Base-by-base conservation (phyloP, 306 rosid species). In the Datisca glomerata region DNA sequence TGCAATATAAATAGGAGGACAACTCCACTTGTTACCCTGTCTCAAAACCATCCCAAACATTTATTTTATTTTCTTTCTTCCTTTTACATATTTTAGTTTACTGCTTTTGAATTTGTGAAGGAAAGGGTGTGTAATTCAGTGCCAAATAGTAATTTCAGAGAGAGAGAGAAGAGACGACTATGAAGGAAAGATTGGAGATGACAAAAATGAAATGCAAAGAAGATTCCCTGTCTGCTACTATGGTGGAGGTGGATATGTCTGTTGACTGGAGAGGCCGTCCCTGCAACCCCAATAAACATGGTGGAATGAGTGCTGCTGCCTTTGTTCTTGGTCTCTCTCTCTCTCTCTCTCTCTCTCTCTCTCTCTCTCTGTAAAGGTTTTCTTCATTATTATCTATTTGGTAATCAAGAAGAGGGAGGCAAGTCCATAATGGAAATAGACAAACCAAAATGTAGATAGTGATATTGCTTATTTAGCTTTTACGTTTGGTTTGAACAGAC, bases 241-340 rank as follows among this genome's bases (percentile, higher is more conserved):
- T 32, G 23, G 45, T 5, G 34, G 56, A 59, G 49, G n/a, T n/a
- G n/a, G 69, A 56, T 12, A 31, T 35, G 29, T 64, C 60, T 47
- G 77, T 58, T 29, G 80, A 72, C 59, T 76, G 85, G 80, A 65
- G 71, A 61, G 74, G 85, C 57, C 69, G 69, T 49, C 69, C 67
- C 49, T 65, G 71, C 57, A 65, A 58, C 25, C 49, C 52, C 12
- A n/a, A 40, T 35, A 65, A 68, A 19, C 74, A 68, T 62, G 85
- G 80, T 47, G 85, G 85, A 72, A 76, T 72, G 80, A 48, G 20
- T 24, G 71, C 85, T 34, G 85, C 80, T 57, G 42, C 46, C 49
- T 76, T 72, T 66, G 77, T 77, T 44, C 80, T 77, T 10, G 85
- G 85, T 77, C 38, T 51, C 25, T 49, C 35, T 64, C 50, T 63